A percentile compares a stretch with the other conserved stretches of the same genome.
phyloP scores from a whole-genome alignment of 768 basidiomycete species.

The Tephrocybe sp. region DNA sequence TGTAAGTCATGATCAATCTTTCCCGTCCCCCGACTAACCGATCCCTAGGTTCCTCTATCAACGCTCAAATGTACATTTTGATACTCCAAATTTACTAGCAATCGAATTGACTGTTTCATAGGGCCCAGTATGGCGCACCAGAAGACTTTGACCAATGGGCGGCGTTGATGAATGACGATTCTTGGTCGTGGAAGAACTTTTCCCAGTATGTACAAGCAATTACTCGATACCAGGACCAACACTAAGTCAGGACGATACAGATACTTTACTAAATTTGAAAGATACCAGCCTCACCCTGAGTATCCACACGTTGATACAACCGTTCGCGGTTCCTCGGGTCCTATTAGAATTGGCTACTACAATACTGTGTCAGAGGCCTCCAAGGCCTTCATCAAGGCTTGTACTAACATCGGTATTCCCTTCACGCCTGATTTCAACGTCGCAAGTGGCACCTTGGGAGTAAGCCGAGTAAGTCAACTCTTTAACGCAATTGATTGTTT shows the following conservation, averaged over 20 bases:
- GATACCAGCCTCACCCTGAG: constrained; percentile 45
- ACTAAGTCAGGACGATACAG: constrained; percentile 39
- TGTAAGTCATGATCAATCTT: constrained; percentile 40
- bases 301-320: constrained; percentile 51
- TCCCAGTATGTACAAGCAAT: constrained; percentile 31
- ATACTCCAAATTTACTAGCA: background rate
- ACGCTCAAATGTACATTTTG: constrained; percentile 47
- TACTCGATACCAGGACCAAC: background rate
- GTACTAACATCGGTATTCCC: constrained; percentile 52
- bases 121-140: constrained; percentile 67
- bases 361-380: constrained; percentile 43
- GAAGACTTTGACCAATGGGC: constrained; percentile 75
- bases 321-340: constrained; percentile 50
- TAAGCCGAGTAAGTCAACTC: constrained; percentile 46
- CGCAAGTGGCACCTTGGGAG: constrained; percentile 55
- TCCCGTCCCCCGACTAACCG: background rate
- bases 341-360: constrained; percentile 58
- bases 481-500: background rate
- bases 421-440: constrained; percentile 64
- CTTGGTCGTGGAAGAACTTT: constrained; percentile 62
- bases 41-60: constrained; percentile 57
- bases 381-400: constrained; percentile 55
- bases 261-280: constrained; percentile 70
- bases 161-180: constrained; percentile 46
- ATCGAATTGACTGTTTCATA: constrained; percentile 10